Evolutionary conservation across 1,284 basidiomycete genomes (phyloP).

Genomic region (Ceratobasidium sp.): DNA sequence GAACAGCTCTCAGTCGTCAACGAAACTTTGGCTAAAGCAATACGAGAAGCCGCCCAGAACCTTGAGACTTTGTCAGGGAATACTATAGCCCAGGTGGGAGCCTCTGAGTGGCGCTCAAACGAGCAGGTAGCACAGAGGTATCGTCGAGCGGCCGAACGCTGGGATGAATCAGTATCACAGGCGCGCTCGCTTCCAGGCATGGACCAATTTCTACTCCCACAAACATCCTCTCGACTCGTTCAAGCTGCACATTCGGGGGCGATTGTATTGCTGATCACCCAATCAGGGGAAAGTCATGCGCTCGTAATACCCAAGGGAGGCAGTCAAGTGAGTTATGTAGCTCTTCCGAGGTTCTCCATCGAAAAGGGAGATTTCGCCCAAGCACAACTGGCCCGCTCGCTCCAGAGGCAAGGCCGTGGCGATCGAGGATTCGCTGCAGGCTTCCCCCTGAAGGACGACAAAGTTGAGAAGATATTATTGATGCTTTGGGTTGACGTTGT

Average conservation of each 20-base stretch:
- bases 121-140: no score
- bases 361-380: not conserved
- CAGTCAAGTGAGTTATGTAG: not conserved
- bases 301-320: not conserved
- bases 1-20: not conserved
- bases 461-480: not conserved
- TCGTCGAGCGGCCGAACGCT: not conserved
- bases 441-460: not conserved
- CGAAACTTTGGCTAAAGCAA: not conserved
- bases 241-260: not conserved
- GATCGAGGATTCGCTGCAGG: not conserved
- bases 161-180: not conserved
- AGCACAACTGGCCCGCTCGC: not conserved
- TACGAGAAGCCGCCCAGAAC: not conserved
- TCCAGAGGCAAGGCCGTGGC: not conserved
- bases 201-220: not conserved
- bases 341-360: not conserved
- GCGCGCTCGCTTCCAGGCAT: not conserved
- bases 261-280: not conserved
- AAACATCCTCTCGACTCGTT: not conserved
- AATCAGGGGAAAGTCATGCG: not conserved
- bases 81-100: no score
- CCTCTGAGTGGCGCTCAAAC: not conserved
- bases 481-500: constrained; percentile 1
- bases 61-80: not conserved